phyloP scores from a whole-genome alignment of 1,284 basidiomycete species.

The Malassezia nana region DNA sequence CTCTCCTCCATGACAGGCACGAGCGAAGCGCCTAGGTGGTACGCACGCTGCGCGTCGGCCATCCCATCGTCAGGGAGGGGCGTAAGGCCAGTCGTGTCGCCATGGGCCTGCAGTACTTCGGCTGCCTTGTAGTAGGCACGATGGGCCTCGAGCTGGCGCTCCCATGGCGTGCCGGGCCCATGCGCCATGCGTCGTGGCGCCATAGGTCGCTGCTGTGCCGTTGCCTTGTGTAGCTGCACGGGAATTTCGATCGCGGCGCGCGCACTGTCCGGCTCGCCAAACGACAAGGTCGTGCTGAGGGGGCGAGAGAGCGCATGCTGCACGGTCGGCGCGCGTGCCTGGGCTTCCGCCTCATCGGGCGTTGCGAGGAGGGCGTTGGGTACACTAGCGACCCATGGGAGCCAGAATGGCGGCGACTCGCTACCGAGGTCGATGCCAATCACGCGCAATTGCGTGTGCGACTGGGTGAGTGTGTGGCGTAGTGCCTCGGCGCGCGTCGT shows the following conservation, averaged over 20 bases:
- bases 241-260: conserved; percentile 57
- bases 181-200: conserved; percentile 53
- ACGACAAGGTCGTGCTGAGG: conserved; percentile 23
- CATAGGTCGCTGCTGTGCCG: conserved; percentile 62
- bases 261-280: conserved; percentile 25
- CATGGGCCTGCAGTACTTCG: conserved; percentile 39
- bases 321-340: conserved; percentile 26
- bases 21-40: conserved; percentile 83
- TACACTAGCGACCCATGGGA: conserved; percentile 53
- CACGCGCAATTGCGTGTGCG: conserved; percentile 5
- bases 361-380: conserved; percentile 53
- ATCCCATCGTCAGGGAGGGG: conserved; percentile 58
- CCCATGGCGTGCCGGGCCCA: conserved; percentile 13
- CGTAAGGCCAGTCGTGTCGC: conserved; percentile 47
- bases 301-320: conserved; percentile 28
- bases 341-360: conserved; percentile 23
- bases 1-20: conserved; percentile 63
- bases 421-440: background rate
- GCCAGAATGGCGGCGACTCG: conserved; percentile 55
- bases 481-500: conserved; percentile 2
- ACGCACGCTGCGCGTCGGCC: conserved; percentile 62
- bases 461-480: background rate
- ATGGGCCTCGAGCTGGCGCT: conserved; percentile 8
- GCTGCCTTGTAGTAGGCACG: background rate
- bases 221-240: conserved; percentile 73